phyloP scores from a whole-genome alignment of 306 rosid species.

The Styphnolobium japonicum region DNA sequence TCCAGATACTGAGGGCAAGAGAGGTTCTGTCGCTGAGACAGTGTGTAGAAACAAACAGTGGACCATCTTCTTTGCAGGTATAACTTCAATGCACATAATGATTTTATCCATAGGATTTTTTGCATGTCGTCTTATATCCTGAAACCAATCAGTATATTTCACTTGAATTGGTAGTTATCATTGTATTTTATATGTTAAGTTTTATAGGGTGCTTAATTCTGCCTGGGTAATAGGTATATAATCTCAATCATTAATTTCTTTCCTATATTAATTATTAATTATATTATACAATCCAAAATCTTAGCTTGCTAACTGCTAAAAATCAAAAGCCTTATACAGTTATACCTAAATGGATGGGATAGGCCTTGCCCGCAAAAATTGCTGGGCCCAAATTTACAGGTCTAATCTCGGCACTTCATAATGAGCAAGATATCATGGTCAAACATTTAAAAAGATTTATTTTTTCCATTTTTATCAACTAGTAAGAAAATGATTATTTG shows the following conservation, averaged over 20 bases:
- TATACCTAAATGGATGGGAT: background rate
- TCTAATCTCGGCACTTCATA: background rate
- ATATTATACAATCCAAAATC: conserved; percentile 1
- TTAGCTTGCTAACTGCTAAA: conserved; percentile 14
- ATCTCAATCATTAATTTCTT: conserved; percentile 13
- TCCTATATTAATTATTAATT: conserved; percentile 23
- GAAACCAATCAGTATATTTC: background rate
- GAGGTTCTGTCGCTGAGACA: conserved; percentile 40
- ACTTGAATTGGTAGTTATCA: conserved; percentile 9
- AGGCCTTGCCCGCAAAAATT: background rate
- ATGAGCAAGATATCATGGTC: background rate
- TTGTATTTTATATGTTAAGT: conserved; percentile 10
- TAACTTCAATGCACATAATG: conserved; percentile 13
- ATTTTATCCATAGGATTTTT: conserved; percentile 8
- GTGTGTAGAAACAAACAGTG: conserved; percentile 38
- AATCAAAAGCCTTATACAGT: background rate
- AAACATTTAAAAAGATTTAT: background rate
- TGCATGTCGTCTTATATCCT: conserved; percentile 3
- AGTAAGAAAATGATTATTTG: background rate
- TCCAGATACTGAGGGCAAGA: conserved; percentile 61
- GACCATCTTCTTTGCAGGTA: conserved; percentile 61
- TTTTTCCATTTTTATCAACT: background rate
- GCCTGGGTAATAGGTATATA: background rate
- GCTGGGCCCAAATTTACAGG: background rate
- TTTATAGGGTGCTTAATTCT: background rate